Conservation (phyloP, 352 stramenopile species). For the Globisporangium perplexum region DNA sequence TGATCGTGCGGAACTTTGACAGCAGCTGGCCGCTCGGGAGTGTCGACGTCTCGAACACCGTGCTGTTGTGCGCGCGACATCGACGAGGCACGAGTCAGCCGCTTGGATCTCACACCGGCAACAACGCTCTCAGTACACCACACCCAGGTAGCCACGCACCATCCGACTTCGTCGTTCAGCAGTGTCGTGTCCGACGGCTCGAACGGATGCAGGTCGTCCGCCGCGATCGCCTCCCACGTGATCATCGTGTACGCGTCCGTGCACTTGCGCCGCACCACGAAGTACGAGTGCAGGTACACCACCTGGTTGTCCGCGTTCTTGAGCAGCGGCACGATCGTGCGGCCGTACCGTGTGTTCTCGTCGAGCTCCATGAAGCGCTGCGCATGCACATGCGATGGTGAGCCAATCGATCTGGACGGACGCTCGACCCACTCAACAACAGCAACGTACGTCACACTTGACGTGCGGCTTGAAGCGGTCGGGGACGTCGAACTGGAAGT, state of each 20-base stretch:
- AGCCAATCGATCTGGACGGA: not conserved
- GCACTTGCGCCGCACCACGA: conserved; percentile 55
- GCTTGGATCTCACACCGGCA: not conserved
- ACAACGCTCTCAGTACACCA: too few species aligned
- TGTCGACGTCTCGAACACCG: conserved; percentile 54
- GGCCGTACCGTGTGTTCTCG: conserved; percentile 69
- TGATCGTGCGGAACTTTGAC: conserved; percentile 59
- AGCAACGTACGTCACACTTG: conserved; percentile 36
- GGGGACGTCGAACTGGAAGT: conserved; percentile 71
- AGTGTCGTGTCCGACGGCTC: conserved; percentile 51
- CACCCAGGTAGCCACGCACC: too few species aligned
- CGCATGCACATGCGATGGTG: not conserved
- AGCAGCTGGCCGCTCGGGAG: conserved; percentile 41
- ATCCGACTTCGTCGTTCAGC: conserved; percentile 76
- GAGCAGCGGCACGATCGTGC: conserved; percentile 65
- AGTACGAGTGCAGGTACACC: conserved; percentile 78
- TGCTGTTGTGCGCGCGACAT: conserved; percentile 22
- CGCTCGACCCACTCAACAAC: too few species aligned
- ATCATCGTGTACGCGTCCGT: conserved; percentile 53
- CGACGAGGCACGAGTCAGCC: conserved; percentile 3
- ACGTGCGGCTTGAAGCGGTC: conserved; percentile 58
- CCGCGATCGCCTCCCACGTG: conserved; percentile 62
- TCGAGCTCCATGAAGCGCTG: conserved; percentile 73
- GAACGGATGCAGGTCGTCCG: conserved; percentile 63
- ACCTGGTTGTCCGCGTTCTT: conserved; percentile 54